Evolutionary conservation across 2,329 filamentous ascomycete genomes (phyloP), one percentile per base, ranked within the genome.

Genomic region (Trichoderma atroviride): DNA sequence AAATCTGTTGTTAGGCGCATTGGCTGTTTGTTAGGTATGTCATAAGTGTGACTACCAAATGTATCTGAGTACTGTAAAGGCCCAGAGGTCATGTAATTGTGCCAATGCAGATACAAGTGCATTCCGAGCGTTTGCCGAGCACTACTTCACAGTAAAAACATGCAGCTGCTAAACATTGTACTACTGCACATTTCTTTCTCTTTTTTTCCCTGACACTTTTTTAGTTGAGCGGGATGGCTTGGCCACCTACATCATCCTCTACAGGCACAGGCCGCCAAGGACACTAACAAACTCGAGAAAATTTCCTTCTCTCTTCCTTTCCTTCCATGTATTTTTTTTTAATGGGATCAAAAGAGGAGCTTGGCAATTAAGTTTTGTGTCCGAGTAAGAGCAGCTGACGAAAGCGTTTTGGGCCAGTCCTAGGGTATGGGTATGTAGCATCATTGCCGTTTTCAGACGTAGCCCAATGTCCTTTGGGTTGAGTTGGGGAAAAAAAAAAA

Each of bases 391-490:
- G n/a, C 27, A 57, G 47, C 50, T 22, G 50, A 64, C 50, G 61
- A 56, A 64, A 56, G 33, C 50, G 35, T 55, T 50, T 56, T 52
- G 47, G 47, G 31, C n/a, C 47, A 56, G 19, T 35, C 43, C 33
- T 43, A 55, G 50, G 61, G 61, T 43, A 64, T 55, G 50, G 61
- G 61, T 22, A 64, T 64, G 59, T 52, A 52, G 47, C 60, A 53
- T 63, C 60, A 63, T 63, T 63, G n/a, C 60, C 60, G 60, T 33
- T 63, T 63, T 63, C 60, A 55, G 60, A 63, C 60, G 29, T 55
- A 31, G 50, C 33, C 47, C 29, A 50, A 22, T 29, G 24, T 27
- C 29, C 19, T 40, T 27, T 37, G 22, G 47, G 33, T 35, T n/a
- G 22, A 24, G 53, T 63, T 55, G 13, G 60, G 56, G 22, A 58